Conservation (phyloP, 2,329 filamentous ascomycete species). For the Paraconiothyrium sp. region DNA sequence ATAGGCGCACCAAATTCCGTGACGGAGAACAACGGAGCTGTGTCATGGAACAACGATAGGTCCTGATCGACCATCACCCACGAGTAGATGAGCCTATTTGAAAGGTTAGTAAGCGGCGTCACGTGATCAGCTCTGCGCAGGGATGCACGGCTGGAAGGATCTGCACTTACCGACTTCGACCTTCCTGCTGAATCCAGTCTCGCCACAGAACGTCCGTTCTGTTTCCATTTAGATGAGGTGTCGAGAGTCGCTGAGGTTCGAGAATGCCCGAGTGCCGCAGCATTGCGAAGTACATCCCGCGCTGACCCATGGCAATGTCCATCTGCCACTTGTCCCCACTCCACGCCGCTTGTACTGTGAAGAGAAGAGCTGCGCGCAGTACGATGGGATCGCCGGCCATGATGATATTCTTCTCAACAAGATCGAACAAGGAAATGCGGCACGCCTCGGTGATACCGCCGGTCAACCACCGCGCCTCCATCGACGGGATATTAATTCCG, state of each 20-base stretch:
- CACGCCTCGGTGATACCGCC: conserved; percentile 75
- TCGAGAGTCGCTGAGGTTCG: conserved; percentile 60
- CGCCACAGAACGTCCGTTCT: conserved; percentile 65
- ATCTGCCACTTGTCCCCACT: conserved; percentile 81
- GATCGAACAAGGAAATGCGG: conserved; percentile 75
- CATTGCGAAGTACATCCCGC: conserved; percentile 78
- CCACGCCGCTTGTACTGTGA: conserved; percentile 75
- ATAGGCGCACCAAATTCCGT: conserved; percentile 72
- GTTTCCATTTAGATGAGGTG: conserved; percentile 57
- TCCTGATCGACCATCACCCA: conserved; percentile 81
- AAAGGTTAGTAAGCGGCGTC: conserved; percentile 32
- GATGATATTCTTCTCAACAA: conserved; percentile 76
- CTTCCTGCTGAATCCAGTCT: conserved; percentile 72
- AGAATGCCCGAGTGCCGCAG: conserved; percentile 74
- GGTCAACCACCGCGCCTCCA: conserved; percentile 72
- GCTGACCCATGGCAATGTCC: conserved; percentile 78
- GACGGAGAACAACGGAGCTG: conserved; percentile 65
- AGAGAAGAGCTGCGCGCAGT: conserved; percentile 72
- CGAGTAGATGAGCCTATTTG: conserved; percentile 72
- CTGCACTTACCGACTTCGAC: conserved; percentile 65
- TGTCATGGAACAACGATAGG: conserved; percentile 52
- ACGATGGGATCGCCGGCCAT: conserved; percentile 72
- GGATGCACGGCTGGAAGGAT: conserved; percentile 22
- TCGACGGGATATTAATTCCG: conserved; percentile 70
- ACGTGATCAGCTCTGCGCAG: conserved; percentile 29